phyloP scores from a whole-genome alignment of 2,329 filamentous ascomycete species.

The Pyrenophora seminiperda region DNA sequence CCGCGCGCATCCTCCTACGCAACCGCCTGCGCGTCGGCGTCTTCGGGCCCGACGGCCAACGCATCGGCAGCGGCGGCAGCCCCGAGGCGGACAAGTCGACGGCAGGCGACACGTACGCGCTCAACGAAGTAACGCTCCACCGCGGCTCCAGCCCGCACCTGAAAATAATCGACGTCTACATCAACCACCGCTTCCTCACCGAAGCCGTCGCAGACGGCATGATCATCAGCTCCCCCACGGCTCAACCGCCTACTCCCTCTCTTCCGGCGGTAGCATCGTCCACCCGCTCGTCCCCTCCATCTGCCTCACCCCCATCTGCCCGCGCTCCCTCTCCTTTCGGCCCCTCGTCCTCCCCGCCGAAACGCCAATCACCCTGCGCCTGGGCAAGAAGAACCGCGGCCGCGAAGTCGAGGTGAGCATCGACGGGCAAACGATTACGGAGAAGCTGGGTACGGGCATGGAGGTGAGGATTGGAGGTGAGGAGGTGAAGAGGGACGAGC shows the following conservation, averaged over 20 bases:
- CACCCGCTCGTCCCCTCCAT: constrained; percentile 89
- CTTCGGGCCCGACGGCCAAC: constrained; percentile 70
- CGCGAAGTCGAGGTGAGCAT: constrained; percentile 58
- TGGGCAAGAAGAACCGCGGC: constrained; percentile 67
- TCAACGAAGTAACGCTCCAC: constrained; percentile 96
- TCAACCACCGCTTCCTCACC: constrained; percentile 87
- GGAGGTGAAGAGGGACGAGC: constrained; percentile 59
- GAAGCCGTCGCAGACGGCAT: constrained; percentile 96
- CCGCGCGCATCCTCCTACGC: constrained; percentile 81
- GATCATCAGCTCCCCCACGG: constrained; percentile 90
- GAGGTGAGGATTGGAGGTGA: constrained; percentile 91
- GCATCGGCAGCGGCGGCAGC: constrained; percentile 40
- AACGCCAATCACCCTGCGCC: constrained; percentile 77
- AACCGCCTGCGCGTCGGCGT: constrained; percentile 87
- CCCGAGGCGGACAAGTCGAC: no score
- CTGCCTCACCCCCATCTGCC: constrained; percentile 91
- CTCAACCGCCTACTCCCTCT: constrained; percentile 94
- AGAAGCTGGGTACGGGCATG: constrained; percentile 55
- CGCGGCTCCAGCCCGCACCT: constrained; percentile 88
- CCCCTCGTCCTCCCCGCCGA: constrained; percentile 87
- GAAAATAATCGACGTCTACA: constrained; percentile 87
- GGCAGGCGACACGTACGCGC: constrained; percentile 69
- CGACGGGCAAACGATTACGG: constrained; percentile 53
- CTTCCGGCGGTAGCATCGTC: constrained; percentile 88
- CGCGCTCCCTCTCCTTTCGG: constrained; percentile 87